phyloP scores from a whole-genome alignment of 352 stramenopile species.

The Elongisporangium anandrum region DNA sequence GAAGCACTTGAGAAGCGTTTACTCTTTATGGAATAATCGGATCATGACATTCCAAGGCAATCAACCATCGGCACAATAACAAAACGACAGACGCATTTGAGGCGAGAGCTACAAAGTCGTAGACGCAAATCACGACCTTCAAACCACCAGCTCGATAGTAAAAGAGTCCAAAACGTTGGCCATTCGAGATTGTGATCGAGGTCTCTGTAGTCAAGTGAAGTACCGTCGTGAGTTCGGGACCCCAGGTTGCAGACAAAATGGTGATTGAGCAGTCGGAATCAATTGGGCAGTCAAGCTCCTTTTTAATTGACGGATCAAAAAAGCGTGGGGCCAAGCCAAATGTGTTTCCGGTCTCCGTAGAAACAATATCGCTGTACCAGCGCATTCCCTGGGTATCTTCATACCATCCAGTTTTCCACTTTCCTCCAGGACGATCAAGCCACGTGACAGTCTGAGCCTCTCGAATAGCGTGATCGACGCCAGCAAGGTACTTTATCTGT shows the following conservation, averaged over 20 bases:
- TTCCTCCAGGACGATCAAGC: constrained; percentile 13
- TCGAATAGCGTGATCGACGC: constrained; percentile 6
- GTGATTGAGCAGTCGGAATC: constrained; percentile 21
- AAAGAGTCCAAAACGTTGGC: constrained; percentile 20
- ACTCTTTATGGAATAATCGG: constrained; percentile 3
- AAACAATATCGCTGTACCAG: no score
- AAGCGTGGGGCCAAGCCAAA: no score
- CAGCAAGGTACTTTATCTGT: neutral
- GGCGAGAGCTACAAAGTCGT: constrained; percentile 28
- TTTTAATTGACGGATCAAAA: no score
- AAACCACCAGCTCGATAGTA: constrained; percentile 9
- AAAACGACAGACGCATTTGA: constrained; percentile 24
- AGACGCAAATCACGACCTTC: constrained; percentile 14
- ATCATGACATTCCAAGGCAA: neutral
- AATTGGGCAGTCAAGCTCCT: neutral
- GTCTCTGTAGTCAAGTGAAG: no score
- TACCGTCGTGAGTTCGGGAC: no score
- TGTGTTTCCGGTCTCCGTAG: no score
- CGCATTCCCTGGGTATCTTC: no score
- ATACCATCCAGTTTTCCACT: constrained; percentile 26
- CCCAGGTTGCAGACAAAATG: neutral
- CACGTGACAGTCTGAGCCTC: constrained; percentile 15
- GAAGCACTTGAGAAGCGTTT: neutral
- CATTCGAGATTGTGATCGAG: constrained; percentile 11
- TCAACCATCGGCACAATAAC: constrained; percentile 29